Conservation (phyloP, 345 rosid species). For the Eucalyptus curtisii region DNA sequence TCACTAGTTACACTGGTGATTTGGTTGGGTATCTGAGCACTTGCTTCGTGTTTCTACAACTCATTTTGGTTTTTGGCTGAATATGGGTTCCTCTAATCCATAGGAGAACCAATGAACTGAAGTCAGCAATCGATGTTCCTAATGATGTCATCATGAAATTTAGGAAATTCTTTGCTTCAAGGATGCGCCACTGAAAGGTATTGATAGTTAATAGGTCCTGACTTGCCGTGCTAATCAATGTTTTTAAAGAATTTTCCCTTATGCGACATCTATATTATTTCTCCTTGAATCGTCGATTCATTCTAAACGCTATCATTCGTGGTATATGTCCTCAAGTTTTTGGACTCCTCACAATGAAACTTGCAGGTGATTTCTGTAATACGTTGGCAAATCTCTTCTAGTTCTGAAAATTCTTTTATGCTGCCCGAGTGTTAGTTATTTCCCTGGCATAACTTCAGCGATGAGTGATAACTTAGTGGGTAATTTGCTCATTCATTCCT, state of each 20-base stretch:
- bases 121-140: conserved; percentile 62
- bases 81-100: neutral
- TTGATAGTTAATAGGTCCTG: neutral
- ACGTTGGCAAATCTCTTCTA: neutral
- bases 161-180: conserved; percentile 64
- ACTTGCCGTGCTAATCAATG: neutral
- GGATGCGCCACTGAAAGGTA: conserved; percentile 71
- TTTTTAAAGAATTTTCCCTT: neutral
- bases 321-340: conserved; percentile 92
- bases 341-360: conserved; percentile 97
- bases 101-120: conserved; percentile 85
- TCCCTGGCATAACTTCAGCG: neutral
- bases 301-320: conserved; percentile 57
- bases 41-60: neutral
- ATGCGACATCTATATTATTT: neutral
- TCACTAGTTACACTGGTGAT: neutral
- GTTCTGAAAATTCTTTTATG: neutral
- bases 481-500: neutral
- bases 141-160: conserved; percentile 47
- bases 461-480: neutral
- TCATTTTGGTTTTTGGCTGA: neutral
- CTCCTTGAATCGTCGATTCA: neutral
- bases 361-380: conserved; percentile 46
- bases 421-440: neutral
- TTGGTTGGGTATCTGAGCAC: neutral